These are phyloP conservation scores for Aspergillus sclerotioniger DNA, from an alignment of 495 filamentous ascomycete species.

Conservation along the genomic window DNA sequence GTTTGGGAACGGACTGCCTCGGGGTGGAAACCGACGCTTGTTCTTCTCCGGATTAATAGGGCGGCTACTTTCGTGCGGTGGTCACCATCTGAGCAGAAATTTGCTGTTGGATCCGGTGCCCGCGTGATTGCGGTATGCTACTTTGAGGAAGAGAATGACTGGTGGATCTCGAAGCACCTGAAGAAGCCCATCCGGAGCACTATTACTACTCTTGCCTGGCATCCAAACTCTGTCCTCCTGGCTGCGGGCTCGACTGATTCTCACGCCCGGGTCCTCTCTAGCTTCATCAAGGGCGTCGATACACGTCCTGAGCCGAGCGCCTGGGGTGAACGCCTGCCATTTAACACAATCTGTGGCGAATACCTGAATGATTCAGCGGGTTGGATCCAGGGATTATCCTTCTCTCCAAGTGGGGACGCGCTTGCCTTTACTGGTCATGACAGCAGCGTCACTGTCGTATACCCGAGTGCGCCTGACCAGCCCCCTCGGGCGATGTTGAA, in stretches of 20 bases:
- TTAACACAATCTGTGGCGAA: constrained; percentile 97
- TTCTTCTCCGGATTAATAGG: constrained; percentile 94
- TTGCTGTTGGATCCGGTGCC: constrained; percentile 94
- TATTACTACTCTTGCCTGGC: constrained; percentile 90
- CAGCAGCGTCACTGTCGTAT: constrained; percentile 93
- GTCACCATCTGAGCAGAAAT: constrained; percentile 95
- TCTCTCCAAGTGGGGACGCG: constrained; percentile 87
- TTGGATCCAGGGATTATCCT: constrained; percentile 89
- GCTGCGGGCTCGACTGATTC: constrained; percentile 94
- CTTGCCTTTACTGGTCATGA: constrained; percentile 92
- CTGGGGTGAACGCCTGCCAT: constrained; percentile 94
- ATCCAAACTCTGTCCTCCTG: constrained; percentile 92
- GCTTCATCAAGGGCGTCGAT: constrained; percentile 94
- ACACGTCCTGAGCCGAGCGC: constrained; percentile 79
- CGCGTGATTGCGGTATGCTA: constrained; percentile 97
- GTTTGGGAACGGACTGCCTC: constrained; percentile 91
- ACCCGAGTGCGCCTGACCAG: constrained; percentile 88
- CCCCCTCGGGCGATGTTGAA: constrained; percentile 85
- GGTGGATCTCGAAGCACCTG: constrained; percentile 99
- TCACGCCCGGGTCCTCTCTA: constrained; percentile 93
- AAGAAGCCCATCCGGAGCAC: constrained; percentile 98
- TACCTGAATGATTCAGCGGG: constrained; percentile 92
- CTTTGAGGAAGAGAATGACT: constrained; percentile 98
- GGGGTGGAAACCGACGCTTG: constrained; percentile 96
- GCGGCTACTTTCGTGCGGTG: constrained; percentile 96